These are phyloP conservation scores for Ceratobasidium sp. DNA, from an alignment of 1,284 basidiomycete genomes.

Conservation along the genomic window DNA sequence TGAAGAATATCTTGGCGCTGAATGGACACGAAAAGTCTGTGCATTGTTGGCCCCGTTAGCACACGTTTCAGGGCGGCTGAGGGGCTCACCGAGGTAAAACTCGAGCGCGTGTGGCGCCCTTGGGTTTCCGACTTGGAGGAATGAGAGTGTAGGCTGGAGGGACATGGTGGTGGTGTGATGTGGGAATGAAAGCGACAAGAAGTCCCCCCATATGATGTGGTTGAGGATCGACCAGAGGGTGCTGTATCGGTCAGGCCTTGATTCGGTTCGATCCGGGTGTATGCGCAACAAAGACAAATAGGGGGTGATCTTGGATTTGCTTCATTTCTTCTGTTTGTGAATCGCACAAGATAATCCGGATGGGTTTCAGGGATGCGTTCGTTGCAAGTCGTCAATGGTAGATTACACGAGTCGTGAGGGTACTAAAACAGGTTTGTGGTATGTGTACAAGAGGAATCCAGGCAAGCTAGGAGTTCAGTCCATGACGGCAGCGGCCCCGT, in stretches of 20 bases:
- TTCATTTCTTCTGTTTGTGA: too few species aligned
- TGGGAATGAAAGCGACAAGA: neutral
- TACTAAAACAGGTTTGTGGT: neutral
- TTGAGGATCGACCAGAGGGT: neutral
- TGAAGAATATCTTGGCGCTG: constrained; percentile 66
- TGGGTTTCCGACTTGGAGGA: constrained; percentile 72
- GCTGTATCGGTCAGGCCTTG: neutral
- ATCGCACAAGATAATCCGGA: neutral
- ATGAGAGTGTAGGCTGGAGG: constrained; percentile 76
- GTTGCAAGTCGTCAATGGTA: constrained; percentile 1
- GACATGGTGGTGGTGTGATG: constrained; percentile 65
- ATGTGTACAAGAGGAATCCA: neutral
- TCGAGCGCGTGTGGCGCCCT: constrained; percentile 84
- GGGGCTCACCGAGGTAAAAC: constrained; percentile 79
- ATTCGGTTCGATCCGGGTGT: neutral
- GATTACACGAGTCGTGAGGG: neutral
- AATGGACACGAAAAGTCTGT: constrained; percentile 33
- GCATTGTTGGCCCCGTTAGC: constrained; percentile 43
- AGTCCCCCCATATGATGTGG: neutral
- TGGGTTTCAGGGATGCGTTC: neutral
- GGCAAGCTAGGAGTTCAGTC: neutral
- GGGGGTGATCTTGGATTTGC: neutral
- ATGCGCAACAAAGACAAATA: constrained; percentile 6
- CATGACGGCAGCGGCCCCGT: constrained; percentile 20
- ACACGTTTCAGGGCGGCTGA: neutral